Evolutionary conservation across 257 asterid species (phyloP).

Genomic region (Osmanthus fragrans): DNA sequence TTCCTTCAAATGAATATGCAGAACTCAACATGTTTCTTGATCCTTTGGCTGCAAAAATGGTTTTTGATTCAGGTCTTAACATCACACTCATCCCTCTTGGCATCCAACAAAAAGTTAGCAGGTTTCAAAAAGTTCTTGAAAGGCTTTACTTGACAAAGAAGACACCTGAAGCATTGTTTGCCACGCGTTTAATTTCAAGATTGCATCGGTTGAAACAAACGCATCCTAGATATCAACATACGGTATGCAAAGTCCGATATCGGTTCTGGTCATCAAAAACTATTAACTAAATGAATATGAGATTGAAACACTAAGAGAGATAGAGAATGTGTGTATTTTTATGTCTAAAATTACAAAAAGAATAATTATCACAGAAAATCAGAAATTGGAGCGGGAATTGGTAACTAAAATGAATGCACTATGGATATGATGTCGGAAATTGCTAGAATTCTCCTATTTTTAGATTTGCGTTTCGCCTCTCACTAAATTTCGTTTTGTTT

Average conservation of each 20-base stretch:
- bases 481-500: too few relatives aligned
- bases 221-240: constrained; percentile 54
- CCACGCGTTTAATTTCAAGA: constrained; percentile 49
- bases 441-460: too few relatives aligned
- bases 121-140: constrained; percentile 30
- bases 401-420: too few relatives aligned
- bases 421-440: too few relatives aligned
- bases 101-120: constrained; percentile 51
- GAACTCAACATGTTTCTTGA: constrained; percentile 86
- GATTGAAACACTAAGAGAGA: not conserved
- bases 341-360: too few relatives aligned
- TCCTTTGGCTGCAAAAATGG: constrained; percentile 71
- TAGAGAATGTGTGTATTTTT: too few relatives aligned
- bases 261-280: not conserved
- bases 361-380: too few relatives aligned
- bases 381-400: too few relatives aligned
- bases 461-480: too few relatives aligned
- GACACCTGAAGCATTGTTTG: constrained; percentile 66
- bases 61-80: constrained; percentile 46
- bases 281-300: not conserved
- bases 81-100: constrained; percentile 73
- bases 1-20: constrained; percentile 58
- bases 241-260: constrained; percentile 41
- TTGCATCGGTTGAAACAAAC: constrained; percentile 45
- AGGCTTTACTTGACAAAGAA: constrained; percentile 36